Base-by-base conservation (phyloP, 2,329 filamentous ascomycete species). In the Furcasterigmium sp. region DNA sequence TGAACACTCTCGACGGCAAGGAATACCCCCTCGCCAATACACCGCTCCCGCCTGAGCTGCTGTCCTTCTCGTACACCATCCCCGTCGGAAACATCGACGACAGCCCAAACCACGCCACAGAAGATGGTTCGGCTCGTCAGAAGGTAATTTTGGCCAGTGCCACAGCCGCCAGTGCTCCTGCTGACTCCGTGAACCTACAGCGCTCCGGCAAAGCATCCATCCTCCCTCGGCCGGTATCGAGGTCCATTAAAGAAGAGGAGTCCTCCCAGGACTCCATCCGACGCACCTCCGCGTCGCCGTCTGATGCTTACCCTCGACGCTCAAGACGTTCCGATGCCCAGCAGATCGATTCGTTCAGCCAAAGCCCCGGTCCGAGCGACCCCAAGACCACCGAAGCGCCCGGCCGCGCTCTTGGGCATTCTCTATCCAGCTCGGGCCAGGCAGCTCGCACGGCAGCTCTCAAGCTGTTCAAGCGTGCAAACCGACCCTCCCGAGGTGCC, bases 1-100 rank as follows among this genome's bases (percentile, higher is more conserved):
- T 90, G 26, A 72, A 78, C 46, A 76, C 83, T 42, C 79, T 95
- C 45, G 90, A 97, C 63, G 75, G 85, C 13, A 95, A 94, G 61
- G 82, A 93, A 55, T 98, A 95, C 61, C 93, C 93, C 30, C 73
- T 98, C 23, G 91, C 91, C 29, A 76, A 79, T 49, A 83, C 87
- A 39, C 85, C 88, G 1, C 95, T 91, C 2, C 93, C 93, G 3
- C 78, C 82, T 14, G 83, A 86, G 41, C 70, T 98, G 47, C 80
- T 82, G 49, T 82, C 82, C 44, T 85, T 97, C 58, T 82, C 78
- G 32, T 91, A 95, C 54, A 80, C 84, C 26, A 51, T 76, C 41
- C 69, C 86, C 28, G 18, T 15, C 10, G 32, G 32, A 18, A 26
- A 26, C 11, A 78, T 79, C 38, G 78, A 80, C 36, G 78, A 84